These are phyloP conservation scores for Tolypocladium inflatum DNA, from an alignment of 2,329 filamentous ascomycete genomes.

Conservation along the genomic window DNA sequence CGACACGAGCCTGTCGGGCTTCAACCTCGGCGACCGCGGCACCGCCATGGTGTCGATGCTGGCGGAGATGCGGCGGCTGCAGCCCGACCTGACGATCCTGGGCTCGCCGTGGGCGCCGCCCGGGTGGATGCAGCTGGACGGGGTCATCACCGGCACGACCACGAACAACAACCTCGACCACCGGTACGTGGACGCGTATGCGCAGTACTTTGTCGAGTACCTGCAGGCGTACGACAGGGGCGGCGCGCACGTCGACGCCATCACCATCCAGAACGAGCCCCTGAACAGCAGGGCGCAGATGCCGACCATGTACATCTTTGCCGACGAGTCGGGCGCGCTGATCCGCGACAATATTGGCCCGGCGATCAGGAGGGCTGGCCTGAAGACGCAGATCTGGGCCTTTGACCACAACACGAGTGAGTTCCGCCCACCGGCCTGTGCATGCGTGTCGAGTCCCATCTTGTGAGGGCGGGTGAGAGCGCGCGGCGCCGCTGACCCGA, in stretches of 20 bases:
- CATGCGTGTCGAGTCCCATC: no score
- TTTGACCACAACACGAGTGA: slow-evolving; percentile 28
- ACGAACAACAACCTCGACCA: slow-evolving; percentile 28
- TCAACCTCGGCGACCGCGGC: slow-evolving; percentile 27
- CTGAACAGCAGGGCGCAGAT: slow-evolving; percentile 26
- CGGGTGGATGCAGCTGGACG: slow-evolving; percentile 32
- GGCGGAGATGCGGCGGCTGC: slow-evolving; percentile 22
- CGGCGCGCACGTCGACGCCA: slow-evolving; percentile 27
- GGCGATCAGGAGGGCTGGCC: slow-evolving; percentile 24
- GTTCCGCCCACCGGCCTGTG: not conserved
- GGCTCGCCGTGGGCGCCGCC: slow-evolving; percentile 30
- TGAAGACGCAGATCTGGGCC: slow-evolving; percentile 36
- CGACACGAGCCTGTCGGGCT: slow-evolving; percentile 11
- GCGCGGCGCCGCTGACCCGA: not conserved
- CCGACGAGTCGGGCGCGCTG: slow-evolving; percentile 24
- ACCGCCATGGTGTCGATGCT: slow-evolving; percentile 27
- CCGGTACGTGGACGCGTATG: slow-evolving; percentile 19
- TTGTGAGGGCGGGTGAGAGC: no score
- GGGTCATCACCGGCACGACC: slow-evolving; percentile 21
- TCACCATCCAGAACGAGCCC: slow-evolving; percentile 35
- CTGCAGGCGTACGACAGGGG: slow-evolving; percentile 25
- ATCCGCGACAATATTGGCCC: slow-evolving; percentile 29
- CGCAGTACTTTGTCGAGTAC: slow-evolving; percentile 31
- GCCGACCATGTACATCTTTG: slow-evolving; percentile 28
- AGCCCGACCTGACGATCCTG: slow-evolving; percentile 24